A percentile compares a stretch with the other conserved stretches of the same genome.
These are phyloP conservation scores for Coemansia umbellata DNA, from an alignment of 192 early-diverging fungal species.

Conservation along the genomic window DNA sequence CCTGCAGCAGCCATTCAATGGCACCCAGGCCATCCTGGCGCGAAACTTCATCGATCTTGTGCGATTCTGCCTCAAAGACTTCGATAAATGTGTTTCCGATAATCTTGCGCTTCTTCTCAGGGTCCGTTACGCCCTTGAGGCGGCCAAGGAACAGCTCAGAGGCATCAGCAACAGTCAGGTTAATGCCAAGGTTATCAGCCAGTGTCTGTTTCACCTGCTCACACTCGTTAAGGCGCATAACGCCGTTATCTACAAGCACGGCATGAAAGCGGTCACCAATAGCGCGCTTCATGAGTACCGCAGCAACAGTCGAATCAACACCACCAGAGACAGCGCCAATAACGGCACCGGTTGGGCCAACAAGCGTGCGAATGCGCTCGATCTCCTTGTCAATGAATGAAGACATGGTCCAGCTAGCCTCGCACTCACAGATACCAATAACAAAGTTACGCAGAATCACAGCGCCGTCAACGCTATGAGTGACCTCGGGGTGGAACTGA, in stretches of 20 bases:
- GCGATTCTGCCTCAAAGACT: slow-evolving; percentile 93
- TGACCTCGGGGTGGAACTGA: slow-evolving; percentile 99
- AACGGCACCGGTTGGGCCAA: slow-evolving; percentile 88
- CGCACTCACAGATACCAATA: slow-evolving; percentile 76
- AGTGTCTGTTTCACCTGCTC: slow-evolving; percentile 77
- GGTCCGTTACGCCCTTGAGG: slow-evolving; percentile 89
- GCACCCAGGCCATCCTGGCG: slow-evolving; percentile 69
- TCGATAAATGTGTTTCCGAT: slow-evolving; percentile 99
- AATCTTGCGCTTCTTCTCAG: slow-evolving; percentile 97
- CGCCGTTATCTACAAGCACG: slow-evolving; percentile 96
- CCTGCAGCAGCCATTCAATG: slow-evolving; percentile 94
- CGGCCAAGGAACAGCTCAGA: slow-evolving; percentile 77
- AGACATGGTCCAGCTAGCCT: slow-evolving; percentile 93
- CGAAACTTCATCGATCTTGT: slow-evolving; percentile 74
- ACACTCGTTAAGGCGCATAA: slow-evolving; percentile 98
- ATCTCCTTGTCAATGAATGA: slow-evolving; percentile 98
- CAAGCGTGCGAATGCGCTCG: slow-evolving; percentile 83
- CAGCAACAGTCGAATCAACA: slow-evolving; percentile 95
- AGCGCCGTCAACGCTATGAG: slow-evolving; percentile 88
- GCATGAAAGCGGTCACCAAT: slow-evolving; percentile 99
- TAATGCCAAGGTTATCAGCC: slow-evolving; percentile 89
- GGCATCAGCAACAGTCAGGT: slow-evolving; percentile 89
- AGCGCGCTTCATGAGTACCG: slow-evolving; percentile 93
- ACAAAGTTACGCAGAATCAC: slow-evolving; percentile 92
- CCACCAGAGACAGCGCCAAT: slow-evolving; percentile 97